phyloP scores from a whole-genome alignment of 2,329 filamentous ascomycete species.

The Penicillium olsonii region DNA sequence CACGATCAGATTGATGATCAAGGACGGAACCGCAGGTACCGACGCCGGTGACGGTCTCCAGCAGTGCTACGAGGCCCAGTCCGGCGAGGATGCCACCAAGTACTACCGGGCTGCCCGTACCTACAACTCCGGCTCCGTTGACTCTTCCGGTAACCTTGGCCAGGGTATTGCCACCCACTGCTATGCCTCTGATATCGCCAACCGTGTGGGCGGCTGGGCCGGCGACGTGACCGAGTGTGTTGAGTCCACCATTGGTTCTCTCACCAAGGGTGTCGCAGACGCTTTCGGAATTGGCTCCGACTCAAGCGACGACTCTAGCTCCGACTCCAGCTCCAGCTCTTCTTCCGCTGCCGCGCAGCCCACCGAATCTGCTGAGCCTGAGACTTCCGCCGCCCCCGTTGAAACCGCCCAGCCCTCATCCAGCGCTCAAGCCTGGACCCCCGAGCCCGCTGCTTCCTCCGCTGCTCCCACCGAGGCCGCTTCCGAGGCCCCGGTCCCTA shows the following conservation, averaged over 20 bases:
- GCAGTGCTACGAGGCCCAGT: slow-evolving; percentile 32
- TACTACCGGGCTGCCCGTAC: slow-evolving; percentile 40
- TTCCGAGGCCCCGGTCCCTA: neutral
- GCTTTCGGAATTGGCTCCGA: slow-evolving; percentile 2
- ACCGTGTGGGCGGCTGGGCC: slow-evolving; percentile 31
- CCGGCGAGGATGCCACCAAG: slow-evolving; percentile 22
- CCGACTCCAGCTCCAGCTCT: slow-evolving; percentile 10
- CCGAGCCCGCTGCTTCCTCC: neutral
- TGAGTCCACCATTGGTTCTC: slow-evolving; percentile 12
- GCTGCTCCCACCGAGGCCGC: slow-evolving; percentile 1
- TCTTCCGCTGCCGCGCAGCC: slow-evolving; percentile 5
- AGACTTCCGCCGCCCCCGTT: slow-evolving; percentile 5
- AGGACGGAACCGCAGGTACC: slow-evolving; percentile 42
- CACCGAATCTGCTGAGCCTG: slow-evolving; percentile 5
- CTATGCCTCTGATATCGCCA: slow-evolving; percentile 31
- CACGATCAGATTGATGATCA: slow-evolving; percentile 41
- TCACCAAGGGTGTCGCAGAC: slow-evolving; percentile 13
- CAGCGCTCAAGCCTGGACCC: slow-evolving; percentile 20
- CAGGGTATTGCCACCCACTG: slow-evolving; percentile 29
- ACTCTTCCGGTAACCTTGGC: slow-evolving; percentile 33
- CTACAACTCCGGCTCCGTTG: slow-evolving; percentile 46
- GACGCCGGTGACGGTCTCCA: slow-evolving; percentile 36
- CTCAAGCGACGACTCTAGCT: slow-evolving; percentile 12
- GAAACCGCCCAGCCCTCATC: neutral
- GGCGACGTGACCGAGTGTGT: slow-evolving; percentile 22